A percentile compares a stretch with the other conserved stretches of the same genome.
Conservation (phyloP, 176 grass and related monocot genomes). For the Carex cristatella region DNA sequence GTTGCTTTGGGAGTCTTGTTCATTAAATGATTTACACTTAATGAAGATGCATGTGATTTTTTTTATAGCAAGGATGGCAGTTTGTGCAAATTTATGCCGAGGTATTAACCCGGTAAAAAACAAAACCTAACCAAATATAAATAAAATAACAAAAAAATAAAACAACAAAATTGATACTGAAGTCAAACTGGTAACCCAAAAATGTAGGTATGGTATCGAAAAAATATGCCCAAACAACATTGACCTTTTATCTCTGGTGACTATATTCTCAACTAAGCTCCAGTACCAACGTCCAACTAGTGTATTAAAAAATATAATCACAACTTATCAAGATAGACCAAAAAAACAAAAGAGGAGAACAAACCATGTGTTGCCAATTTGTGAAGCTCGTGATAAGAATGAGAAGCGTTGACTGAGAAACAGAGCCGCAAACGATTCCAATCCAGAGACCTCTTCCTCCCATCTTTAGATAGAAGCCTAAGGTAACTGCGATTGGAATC, state of each 20-base stretch:
- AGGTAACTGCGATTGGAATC: conserved; percentile 46
- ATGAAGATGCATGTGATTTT: not conserved
- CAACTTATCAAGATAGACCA: not conserved
- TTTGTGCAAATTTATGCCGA: not conserved
- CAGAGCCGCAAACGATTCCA: conserved; percentile 62
- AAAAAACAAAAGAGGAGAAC: conserved; percentile 13
- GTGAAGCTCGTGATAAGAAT: conserved; percentile 56
- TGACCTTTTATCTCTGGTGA: not conserved
- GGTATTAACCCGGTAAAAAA: not conserved
- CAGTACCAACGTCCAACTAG: not conserved
- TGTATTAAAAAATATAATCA: not conserved
- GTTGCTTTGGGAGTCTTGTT: not conserved
- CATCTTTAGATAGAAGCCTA: conserved; percentile 58
- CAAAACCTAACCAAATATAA: not conserved
- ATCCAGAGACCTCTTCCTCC: conserved; percentile 79
- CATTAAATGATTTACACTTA: not conserved
- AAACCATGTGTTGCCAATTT: conserved; percentile 68
- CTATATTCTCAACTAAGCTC: not conserved
- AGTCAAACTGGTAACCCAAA: not conserved
- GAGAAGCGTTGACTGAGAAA: conserved; percentile 56
- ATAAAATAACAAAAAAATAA: not conserved
- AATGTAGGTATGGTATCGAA: not conserved
- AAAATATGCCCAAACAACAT: not conserved
- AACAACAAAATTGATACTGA: not conserved
- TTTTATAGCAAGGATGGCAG: not conserved